Evolutionary conservation across 768 basidiomycete species (phyloP).

Genomic region (Russula vinacea): DNA sequence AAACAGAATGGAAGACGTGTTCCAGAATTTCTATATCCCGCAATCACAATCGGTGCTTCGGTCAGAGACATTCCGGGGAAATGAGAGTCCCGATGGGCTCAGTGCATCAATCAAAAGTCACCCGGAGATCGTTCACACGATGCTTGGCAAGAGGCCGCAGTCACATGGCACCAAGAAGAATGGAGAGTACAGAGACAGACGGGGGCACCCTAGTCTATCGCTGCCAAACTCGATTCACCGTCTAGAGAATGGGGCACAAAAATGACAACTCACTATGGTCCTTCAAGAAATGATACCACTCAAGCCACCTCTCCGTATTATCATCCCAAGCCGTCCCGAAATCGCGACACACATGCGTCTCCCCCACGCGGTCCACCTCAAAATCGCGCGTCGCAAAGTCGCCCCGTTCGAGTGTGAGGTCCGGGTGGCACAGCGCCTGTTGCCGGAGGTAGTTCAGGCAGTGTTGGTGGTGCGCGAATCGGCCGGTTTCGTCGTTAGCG

Average conservation of each 20-base stretch:
- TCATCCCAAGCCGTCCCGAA: slow-evolving; percentile 34
- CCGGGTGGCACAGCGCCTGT: slow-evolving; percentile 40
- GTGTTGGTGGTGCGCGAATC: slow-evolving; percentile 37
- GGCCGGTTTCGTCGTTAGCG: slow-evolving; percentile 21
- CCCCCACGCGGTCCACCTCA: slow-evolving; percentile 35
- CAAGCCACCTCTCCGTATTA: slow-evolving; percentile 6
- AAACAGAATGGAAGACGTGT: neutral
- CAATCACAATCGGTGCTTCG: neutral
- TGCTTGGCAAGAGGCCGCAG: neutral
- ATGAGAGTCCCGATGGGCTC: neutral
- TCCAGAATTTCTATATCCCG: no score
- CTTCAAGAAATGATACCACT: slow-evolving; percentile 11
- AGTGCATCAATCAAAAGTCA: neutral
- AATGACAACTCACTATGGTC: neutral
- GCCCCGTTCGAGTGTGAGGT: slow-evolving; percentile 40
- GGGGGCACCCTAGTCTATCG: no score
- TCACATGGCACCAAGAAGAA: neutral
- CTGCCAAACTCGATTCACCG: no score
- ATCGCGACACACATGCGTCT: slow-evolving; percentile 37
- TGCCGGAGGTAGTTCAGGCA: slow-evolving; percentile 44
- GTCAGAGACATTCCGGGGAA: neutral
- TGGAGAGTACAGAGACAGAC: no score
- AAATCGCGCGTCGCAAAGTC: slow-evolving; percentile 34
- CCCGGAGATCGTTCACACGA: no score
- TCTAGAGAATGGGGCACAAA: no score